A percentile compares a stretch with the other conserved stretches of the same genome.
Evolutionary conservation across 2,329 filamentous ascomycete genomes (phyloP).

Genomic region (Verticillium nonalfalfae): DNA sequence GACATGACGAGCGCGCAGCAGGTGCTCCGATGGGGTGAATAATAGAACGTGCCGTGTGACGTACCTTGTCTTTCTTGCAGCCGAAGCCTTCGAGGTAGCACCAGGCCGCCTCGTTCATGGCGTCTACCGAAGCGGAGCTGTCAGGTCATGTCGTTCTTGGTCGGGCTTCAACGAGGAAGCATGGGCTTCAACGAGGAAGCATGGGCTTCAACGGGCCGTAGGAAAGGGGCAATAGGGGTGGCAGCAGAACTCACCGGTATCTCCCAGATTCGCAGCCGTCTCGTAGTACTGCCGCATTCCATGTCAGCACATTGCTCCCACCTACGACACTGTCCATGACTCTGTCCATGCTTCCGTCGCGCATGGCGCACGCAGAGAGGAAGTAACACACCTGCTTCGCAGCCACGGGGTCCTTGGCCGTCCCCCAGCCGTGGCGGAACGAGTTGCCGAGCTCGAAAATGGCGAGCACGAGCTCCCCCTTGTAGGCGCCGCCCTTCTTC

Average conservation of each 20-base stretch:
- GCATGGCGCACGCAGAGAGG: no score
- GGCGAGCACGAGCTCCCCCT: constrained; percentile 91
- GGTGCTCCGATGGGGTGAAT: neutral
- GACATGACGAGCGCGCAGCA: neutral
- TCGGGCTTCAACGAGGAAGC: constrained; percentile 4
- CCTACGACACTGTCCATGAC: neutral
- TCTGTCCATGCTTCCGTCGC: neutral
- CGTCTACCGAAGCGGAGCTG: constrained; percentile 49
- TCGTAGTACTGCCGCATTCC: constrained; percentile 72
- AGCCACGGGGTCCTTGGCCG: constrained; percentile 77
- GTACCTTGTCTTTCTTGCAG: constrained; percentile 96
- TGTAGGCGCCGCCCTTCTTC: constrained; percentile 89
- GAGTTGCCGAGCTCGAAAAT: constrained; percentile 93
- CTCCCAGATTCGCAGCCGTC: constrained; percentile 91
- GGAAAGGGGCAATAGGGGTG: neutral
- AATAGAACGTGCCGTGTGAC: constrained; percentile 25
- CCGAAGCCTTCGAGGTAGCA: constrained; percentile 97
- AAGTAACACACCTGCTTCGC: constrained; percentile 55
- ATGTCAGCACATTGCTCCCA: constrained; percentile 22
- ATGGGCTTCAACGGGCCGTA: neutral
- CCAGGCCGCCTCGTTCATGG: constrained; percentile 95
- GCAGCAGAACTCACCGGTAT: constrained; percentile 55
- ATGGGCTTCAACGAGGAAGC: neutral
- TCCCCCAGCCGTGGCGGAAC: constrained; percentile 93
- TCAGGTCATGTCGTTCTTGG: constrained; percentile 5